These are phyloP conservation scores for Aspergillus arachidicola DNA, from an alignment of 2,329 filamentous ascomycete genomes.

Conservation along the genomic window DNA sequence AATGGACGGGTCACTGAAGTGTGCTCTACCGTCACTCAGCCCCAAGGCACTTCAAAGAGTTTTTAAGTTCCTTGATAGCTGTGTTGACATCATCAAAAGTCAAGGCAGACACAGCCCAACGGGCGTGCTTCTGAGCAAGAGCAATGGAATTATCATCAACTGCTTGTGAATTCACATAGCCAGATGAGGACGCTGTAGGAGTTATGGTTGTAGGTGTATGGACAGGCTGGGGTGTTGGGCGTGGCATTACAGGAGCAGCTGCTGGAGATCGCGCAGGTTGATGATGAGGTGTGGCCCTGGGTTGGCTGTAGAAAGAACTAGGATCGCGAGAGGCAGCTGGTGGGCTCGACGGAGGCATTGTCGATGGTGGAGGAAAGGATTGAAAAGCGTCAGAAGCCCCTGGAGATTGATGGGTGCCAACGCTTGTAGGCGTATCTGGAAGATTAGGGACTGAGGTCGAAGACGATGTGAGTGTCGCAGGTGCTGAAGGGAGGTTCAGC, in stretches of 20 bases:
- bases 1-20: background rate
- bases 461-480: slow-evolving; percentile 37
- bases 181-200: slow-evolving; percentile 21
- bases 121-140: slow-evolving; percentile 90
- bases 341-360: slow-evolving; percentile 29
- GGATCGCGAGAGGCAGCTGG: slow-evolving; percentile 22
- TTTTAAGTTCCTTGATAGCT: slow-evolving; percentile 79
- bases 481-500: slow-evolving; percentile 43
- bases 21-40: slow-evolving; percentile 49
- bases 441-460: slow-evolving; percentile 29
- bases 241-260: slow-evolving; percentile 22
- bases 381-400: slow-evolving; percentile 38
- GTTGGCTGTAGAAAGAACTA: slow-evolving; percentile 26
- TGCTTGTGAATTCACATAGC: slow-evolving; percentile 30
- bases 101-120: slow-evolving; percentile 93
- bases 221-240: slow-evolving; percentile 22
- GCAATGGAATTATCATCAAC: slow-evolving; percentile 72
- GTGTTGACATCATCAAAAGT: slow-evolving; percentile 96
- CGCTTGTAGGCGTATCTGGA: slow-evolving; percentile 34
- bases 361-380: slow-evolving; percentile 44
- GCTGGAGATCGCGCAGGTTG: slow-evolving; percentile 31
- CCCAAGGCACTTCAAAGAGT: slow-evolving; percentile 72
- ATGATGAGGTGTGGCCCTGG: slow-evolving; percentile 17
- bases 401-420: slow-evolving; percentile 18
- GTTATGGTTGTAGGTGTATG: slow-evolving; percentile 24